phyloP scores from a whole-genome alignment of 768 basidiomycete genomes.

The Mrakia frigida region DNA sequence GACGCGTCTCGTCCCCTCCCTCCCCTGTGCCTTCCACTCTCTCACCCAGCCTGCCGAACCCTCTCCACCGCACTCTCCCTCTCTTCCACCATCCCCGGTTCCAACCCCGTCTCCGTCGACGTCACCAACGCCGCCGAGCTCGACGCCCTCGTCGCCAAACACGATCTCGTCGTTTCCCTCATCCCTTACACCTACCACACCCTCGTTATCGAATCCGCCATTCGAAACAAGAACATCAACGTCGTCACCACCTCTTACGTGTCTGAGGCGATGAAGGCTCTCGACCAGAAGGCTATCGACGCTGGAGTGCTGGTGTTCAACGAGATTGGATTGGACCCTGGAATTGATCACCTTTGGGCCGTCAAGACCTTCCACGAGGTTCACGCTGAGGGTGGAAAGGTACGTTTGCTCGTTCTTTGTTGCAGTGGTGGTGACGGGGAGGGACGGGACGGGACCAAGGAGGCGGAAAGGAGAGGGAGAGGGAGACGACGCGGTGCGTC shows the following conservation, averaged over 20 bases:
- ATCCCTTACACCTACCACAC: slow-evolving; percentile 93
- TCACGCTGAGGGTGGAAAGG: slow-evolving; percentile 91
- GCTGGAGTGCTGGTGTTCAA: slow-evolving; percentile 94
- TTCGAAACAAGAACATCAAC: slow-evolving; percentile 71
- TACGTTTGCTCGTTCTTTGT: slow-evolving; percentile 46
- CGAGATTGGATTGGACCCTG: slow-evolving; percentile 95
- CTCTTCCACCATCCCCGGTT: slow-evolving; percentile 60
- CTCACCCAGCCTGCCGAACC: slow-evolving; percentile 71
- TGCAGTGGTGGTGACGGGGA: neutral
- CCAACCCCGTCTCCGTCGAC: slow-evolving; percentile 74
- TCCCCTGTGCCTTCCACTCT: neutral
- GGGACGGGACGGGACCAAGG: neutral
- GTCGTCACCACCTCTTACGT: slow-evolving; percentile 97
- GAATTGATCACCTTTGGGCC: slow-evolving; percentile 89
- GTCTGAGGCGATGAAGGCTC: slow-evolving; percentile 79
- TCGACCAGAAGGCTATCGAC: slow-evolving; percentile 71
- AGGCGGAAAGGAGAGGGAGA: neutral
- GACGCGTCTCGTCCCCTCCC: neutral
- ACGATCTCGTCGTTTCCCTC: slow-evolving; percentile 91
- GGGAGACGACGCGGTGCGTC: neutral
- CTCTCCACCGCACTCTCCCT: slow-evolving; percentile 69
- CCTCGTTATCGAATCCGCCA: slow-evolving; percentile 82
- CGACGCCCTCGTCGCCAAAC: slow-evolving; percentile 70
- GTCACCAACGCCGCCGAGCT: slow-evolving; percentile 64
- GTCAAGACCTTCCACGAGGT: slow-evolving; percentile 91